phyloP scores from a whole-genome alignment of 768 basidiomycete species.

The Mrakia hoshinonis region DNA sequence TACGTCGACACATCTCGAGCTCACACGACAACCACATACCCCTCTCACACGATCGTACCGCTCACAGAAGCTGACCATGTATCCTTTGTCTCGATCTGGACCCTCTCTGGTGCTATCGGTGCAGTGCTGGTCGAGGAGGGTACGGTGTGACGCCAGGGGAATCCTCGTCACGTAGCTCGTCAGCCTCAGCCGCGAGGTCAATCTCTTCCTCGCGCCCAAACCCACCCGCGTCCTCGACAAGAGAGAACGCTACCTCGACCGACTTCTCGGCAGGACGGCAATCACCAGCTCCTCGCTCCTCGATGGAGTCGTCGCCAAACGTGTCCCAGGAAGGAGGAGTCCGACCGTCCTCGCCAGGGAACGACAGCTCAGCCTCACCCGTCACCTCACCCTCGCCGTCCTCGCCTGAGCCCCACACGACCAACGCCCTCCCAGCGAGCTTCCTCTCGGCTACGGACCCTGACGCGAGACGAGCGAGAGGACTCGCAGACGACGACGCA shows the following conservation, averaged over 20 bases:
- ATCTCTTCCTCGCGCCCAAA: background rate
- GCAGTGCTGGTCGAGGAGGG: background rate
- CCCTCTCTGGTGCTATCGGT: background rate
- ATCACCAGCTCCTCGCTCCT: background rate
- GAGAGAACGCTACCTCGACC: no score
- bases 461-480: background rate
- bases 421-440: constrained; percentile 14
- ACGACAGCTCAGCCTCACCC: background rate
- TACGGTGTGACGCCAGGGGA: background rate
- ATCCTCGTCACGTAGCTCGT: background rate
- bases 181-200: background rate
- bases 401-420: constrained; percentile 3
- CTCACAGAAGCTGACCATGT: background rate
- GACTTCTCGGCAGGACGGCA: background rate
- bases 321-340: background rate
- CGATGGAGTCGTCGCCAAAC: background rate
- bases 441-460: constrained; percentile 4
- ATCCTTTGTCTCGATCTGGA: background rate
- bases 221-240: background rate
- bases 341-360: background rate
- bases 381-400: background rate
- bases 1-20: background rate
- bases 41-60: background rate
- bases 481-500: background rate
- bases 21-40: background rate